Evolutionary conservation across 2,329 filamentous ascomycete species (phyloP), one percentile per base, ranked within the genome.

Genomic region (Lecanicillium sp.): DNA sequence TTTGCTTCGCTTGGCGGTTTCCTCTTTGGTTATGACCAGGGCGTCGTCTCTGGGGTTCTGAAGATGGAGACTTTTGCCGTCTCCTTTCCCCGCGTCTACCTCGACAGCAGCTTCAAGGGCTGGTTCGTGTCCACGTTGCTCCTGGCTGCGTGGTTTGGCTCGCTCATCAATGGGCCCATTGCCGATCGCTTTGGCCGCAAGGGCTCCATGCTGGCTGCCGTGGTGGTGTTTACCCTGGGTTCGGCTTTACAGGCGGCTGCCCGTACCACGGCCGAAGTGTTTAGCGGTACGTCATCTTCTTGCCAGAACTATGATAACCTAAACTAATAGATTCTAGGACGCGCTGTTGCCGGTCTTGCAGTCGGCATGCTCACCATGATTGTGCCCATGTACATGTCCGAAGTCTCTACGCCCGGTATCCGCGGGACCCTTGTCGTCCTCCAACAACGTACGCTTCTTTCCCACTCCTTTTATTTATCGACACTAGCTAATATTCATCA

Each of bases 111-210:
- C 10, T 69, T 69, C 53, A 69, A 72, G 43, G 69, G 69, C 22
- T 73, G 70, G 69, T 71, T 73, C 37, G 67, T 72, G 2, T 71
- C 71, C 5, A 68, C 63, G 3, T 52, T 74, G 4, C 50, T 71
- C 9, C 53, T 74, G 1, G 54, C 64, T 35, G 69, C 68, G 5
- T 72, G 66, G 66, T 51, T 69, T 35, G 70, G 71, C 3, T 70
- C 69, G 2, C 54, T 74, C 18, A 37, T 59, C 43, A 64, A 64
- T 39, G 63, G 64, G 1, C 57, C 64, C 2, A 46, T 64, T 18
- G 60, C 60, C 18, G 60, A 64, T 40, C 49, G 46, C 3, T 39
- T 62, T 17, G 54, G 53, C 2, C 49, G 61, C 17, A 61, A 58
- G 38, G 52, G 58, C 3, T 58, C 57, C 5, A 62, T 64, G 36